Percentiles rank a stretch among this genome's conserved stretches.
phyloP scores from a whole-genome alignment of 2,329 filamentous ascomycete genomes.

The Cryphonectria nitschkei region DNA sequence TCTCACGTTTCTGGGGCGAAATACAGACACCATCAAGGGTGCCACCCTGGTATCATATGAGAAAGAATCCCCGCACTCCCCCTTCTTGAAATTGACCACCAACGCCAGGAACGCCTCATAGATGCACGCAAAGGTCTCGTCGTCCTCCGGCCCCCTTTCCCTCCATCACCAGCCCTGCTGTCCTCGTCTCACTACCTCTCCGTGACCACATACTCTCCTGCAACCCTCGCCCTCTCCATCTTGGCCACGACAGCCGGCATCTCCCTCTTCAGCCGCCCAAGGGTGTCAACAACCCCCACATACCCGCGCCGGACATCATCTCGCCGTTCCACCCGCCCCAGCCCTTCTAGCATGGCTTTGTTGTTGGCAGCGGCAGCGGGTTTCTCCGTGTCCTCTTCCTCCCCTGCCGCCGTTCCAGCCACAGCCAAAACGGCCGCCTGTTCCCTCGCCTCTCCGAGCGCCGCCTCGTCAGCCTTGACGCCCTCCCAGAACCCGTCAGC shows the following conservation, averaged over 20 bases:
- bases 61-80: neutral
- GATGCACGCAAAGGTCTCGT: neutral
- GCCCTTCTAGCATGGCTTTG: constrained; percentile 34
- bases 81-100: neutral
- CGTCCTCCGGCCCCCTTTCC: neutral
- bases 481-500: constrained; percentile 45
- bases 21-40: neutral
- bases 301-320: constrained; percentile 52
- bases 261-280: constrained; percentile 59
- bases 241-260: constrained; percentile 66
- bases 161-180: neutral
- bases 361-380: neutral
- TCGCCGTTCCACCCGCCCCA: constrained; percentile 49
- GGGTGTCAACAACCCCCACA: constrained; percentile 50
- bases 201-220: constrained; percentile 61
- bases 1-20: neutral
- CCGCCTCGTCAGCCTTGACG: constrained; percentile 52
- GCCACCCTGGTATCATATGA: constrained; percentile 24
- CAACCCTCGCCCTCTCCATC: constrained; percentile 66
- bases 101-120: constrained; percentile 25
- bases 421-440: constrained; percentile 22
- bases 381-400: constrained; percentile 30
- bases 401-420: constrained; percentile 18
- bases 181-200: constrained; percentile 37
- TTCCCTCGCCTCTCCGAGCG: constrained; percentile 39